Evolutionary conservation across 768 basidiomycete genomes (phyloP), one percentile per base, ranked within the genome.

Genomic region (Steccherinum ochraceum): DNA sequence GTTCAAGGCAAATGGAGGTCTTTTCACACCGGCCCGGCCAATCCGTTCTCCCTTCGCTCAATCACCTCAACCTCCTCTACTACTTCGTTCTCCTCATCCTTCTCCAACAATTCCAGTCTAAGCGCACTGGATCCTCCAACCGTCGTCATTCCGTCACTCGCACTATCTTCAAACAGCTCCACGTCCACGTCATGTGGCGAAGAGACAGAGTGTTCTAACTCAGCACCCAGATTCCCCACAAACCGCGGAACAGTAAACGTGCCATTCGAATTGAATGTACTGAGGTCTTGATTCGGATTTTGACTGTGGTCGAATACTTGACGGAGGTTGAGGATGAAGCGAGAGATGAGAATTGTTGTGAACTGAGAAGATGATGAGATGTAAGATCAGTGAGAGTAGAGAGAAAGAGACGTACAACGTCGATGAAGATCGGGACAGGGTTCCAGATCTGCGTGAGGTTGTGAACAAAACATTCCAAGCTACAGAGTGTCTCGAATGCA

Each of bases 311-410:
- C 11, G 35, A 39, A 39, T 11, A 48, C 46, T 12, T 18, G 5
- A 5, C 54, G 54, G 4, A 55, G 54, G 27, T 55, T 55, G 54
- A 55, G 50, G 44, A 55, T 51, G 50, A 55, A 55, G 30, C 54
- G 50, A n/a, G 54, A 47, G 27, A 52, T 55, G 25, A 55, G 50
- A 39, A 55, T 48, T 40, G 35, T 39, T n/a, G 35, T 39, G 35
- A 39, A 11, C 35, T 39, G n/a, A 11, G 11, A 39, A n/a, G 11
- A 11, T 39, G n/a, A 11, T 39, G 35, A 39, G n/a, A 11, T 39
- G 11, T 39, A 11, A 11, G 35, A 11, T n/a, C 35, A 11, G 11
- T n/a, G 35, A 11, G 35, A 11, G 35, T 11, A 11, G 11, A 39
- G n/a, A n/a, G 35, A 39, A 39, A n/a, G 35, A 39, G n/a, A 39